phyloP scores from a whole-genome alignment of 2,329 filamentous ascomycete species.

The Pseudogymnoascus sp. region DNA sequence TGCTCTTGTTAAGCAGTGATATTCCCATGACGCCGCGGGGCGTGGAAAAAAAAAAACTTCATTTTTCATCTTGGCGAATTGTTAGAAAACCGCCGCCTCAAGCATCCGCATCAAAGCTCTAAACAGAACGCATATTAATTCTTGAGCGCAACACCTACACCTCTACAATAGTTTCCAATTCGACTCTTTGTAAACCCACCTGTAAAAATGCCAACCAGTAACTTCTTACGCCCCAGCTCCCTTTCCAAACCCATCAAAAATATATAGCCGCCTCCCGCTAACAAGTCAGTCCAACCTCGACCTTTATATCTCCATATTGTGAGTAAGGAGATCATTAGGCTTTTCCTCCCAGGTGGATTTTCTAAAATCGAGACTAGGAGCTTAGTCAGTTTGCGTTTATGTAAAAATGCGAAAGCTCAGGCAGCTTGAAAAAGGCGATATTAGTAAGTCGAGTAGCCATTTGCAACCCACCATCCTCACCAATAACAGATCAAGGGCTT shows the following conservation, averaged over 20 bases:
- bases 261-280: background rate
- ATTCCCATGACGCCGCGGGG: background rate
- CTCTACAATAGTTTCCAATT: background rate
- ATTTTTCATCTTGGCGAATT: background rate
- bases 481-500: background rate
- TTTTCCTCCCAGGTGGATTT: background rate
- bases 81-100: background rate
- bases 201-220: background rate
- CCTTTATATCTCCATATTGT: background rate
- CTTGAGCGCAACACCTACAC: background rate
- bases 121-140: background rate
- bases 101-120: background rate
- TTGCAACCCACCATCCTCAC: background rate
- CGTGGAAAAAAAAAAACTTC: background rate
- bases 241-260: background rate
- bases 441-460: too few species aligned
- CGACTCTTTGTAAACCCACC: background rate
- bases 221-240: background rate
- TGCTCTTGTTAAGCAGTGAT: background rate
- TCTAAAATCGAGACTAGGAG: background rate
- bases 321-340: background rate
- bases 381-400: constrained; percentile 17
- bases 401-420: background rate
- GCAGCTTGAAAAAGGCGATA: background rate
- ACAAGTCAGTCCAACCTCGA: background rate